Conservation (phyloP, 768 basidiomycete genomes). For the Holtermannia corniformis region DNA sequence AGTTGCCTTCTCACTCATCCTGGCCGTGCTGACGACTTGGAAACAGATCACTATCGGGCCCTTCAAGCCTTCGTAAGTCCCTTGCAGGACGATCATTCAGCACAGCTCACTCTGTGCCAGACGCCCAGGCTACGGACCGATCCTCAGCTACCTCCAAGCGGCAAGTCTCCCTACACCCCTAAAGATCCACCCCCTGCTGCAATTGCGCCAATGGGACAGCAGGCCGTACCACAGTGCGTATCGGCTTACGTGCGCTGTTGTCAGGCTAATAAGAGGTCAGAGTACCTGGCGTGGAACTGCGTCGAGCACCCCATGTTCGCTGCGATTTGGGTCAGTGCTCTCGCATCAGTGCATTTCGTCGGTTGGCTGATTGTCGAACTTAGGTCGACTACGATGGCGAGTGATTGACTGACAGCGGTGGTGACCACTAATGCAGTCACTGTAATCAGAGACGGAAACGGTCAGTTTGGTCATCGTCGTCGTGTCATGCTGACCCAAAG, state of each 20-base stretch:
- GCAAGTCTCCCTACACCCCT: conserved; percentile 36
- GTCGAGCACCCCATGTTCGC: conserved; percentile 42
- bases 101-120: conserved; percentile 8
- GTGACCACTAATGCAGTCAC: not conserved
- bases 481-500: not conserved
- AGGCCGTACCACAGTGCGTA: conserved; percentile 35
- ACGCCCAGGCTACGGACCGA: conserved; percentile 40
- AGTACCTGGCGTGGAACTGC: conserved; percentile 36
- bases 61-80: conserved; percentile 31
- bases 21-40: not conserved
- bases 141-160: conserved; percentile 40
- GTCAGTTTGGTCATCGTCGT: conserved; percentile 9
- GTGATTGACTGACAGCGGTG: not conserved
- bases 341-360: not conserved
- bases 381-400: conserved; percentile 33
- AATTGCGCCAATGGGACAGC: conserved; percentile 37
- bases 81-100: not conserved
- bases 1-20: not conserved
- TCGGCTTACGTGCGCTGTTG: not conserved
- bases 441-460: conserved; percentile 32
- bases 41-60: conserved; percentile 36
- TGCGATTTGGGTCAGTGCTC: conserved; percentile 31
- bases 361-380: not conserved
- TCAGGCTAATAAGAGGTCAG: not conserved
- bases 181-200: conserved; percentile 35